Evolutionary conservation across 352 stramenopile genomes (phyloP), one percentile per base, ranked within the genome.

Genomic region (Heterotrichella gracilis): DNA sequence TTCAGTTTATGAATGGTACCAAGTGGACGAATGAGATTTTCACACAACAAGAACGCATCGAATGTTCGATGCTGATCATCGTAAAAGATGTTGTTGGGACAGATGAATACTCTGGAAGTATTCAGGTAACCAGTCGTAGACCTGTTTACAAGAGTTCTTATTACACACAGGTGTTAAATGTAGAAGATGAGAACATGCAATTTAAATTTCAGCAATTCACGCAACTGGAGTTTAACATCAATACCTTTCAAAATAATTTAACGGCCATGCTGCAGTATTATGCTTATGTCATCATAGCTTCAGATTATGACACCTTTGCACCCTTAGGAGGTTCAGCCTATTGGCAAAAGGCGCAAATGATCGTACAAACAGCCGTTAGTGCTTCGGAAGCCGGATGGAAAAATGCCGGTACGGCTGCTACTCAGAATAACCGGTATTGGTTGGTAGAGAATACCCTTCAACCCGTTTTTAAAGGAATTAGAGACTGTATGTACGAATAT

Each of bases 161-260:
- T 53, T 17, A 53, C 9, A 17, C 32, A 53, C 32, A 53, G 32
- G n/a, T 53, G 9, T n/a, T 53, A n/a, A 53, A 53, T 53, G 32
- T 53, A 53, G 9, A 53, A n/a, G 32, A 53, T n/a, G 32, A 53
- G 9, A 17, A 53, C n/a, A 17, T 53, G 9, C 32, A 53, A 53
- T 53, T 53, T 53, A 53, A 53, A 53, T 53, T 53, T n/a, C 32
- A 53, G 32, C 32, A 53, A 53, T 53, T 53, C 32, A 53, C 32
- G n/a, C 9, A 9, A 53, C 32, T 53, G 9, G 32, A 53, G 9
- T 53, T 53, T 53, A 53, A 53, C 32, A 9, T 53, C 9, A 53
- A 53, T 53, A 53, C 9, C 9, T 53, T 53, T n/a, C 9, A 53
- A 9, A 53, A 53, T n/a, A 53, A 53, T n/a, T n/a, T 53, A 9